Evolutionary conservation across 169 alveolate species (phyloP), one percentile per base, ranked within the genome.

Genomic region (Plasmodium reichenowi): DNA sequence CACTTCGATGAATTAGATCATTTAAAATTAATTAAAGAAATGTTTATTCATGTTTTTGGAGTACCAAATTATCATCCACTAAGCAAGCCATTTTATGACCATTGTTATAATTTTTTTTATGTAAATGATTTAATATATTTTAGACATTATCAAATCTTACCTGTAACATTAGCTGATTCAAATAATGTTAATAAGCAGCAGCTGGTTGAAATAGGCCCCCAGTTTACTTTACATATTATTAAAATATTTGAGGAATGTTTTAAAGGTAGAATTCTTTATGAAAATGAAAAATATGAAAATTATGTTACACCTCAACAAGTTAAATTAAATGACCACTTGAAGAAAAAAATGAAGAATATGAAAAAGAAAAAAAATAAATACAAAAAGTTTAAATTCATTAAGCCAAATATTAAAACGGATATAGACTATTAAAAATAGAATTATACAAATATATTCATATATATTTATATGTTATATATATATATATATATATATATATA

Each of bases 41-140:
- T 95, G 71, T 58, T 95, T 26, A 87, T 89, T 45, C 92, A 87
- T 10, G 95, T 96, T 12, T 97, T 98, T 83, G 97, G 97, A 50
- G 96, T 98, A 22, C 99, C 99, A 2, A 95, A 94, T 71, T 94
- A 97, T 59, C 99, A 98, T 93, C 99, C 99, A n/a, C 97, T 97
- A 92, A 95, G 98, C 88, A 97, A 96, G 93, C 99, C 99, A 20
- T 98, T 97, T 93, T 94, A 96, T 88, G 99, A 98, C 93, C 99
- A 98, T 89, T 96, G 98, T 58, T 94, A 97, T 24, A 93, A 97
- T 62, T 97, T 98, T 93, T 93, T 91, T 78, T 95, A 95, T 89
- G 89, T 95, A 52, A 97, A 97, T 70, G 96, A 95, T 43, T 95
- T 95, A 74, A 95, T 98, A 8, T 96, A 96, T 96, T 95, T 98